Evolutionary conservation across 108 stramenopile species (phyloP), one percentile per base, ranked within the genome.

Genomic region (Cyclotella choctawhatcheeana): DNA sequence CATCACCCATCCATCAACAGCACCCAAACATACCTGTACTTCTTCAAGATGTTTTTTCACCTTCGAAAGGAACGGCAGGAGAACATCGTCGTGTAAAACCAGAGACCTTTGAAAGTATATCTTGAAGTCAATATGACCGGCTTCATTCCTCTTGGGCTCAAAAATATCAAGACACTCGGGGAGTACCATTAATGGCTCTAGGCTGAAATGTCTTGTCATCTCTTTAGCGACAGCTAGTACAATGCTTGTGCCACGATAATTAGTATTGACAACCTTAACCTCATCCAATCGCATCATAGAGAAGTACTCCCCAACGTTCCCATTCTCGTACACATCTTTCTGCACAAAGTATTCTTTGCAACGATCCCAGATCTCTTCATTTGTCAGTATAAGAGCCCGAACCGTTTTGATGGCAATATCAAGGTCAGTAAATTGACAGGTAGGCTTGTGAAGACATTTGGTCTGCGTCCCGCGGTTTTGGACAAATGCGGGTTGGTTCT

Each of bases 1-100:
- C 59, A 60, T 47, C 0, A 71, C 16, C 69, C 69, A 71, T 6
- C 32, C 43, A 20, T 71, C 69, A 60, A 71, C 47, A 2, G 1
- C 44, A 1, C 69, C 69, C 58, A 71, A 48, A 26, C 69, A 58
- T 20, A 71, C 69, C 40, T 71, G 69, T 30, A 71, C 69, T 24
- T 30, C 12, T 58, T 55, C 55, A 1, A 74, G 44, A 26, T 74
- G 74, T 18, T 68, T 37, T 43, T 68, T 67, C 32, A 67, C 32
- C n/a, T 59, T 40, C 16, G 55, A 43, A 32, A 74, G 40, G 40
- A 74, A 74, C 20, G 43, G 27, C 20, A 26, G 35, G 14, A 74
- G 30, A 10, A 59, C 67, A 25, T 47, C 56, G 0, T 74, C 67
- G 24, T 74, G 73, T 3, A 74, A 58, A 14, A 74, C 37, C n/a